Evolutionary conservation across 108 stramenopile genomes (phyloP).

Genomic region (Discostella stelligeroides): DNA sequence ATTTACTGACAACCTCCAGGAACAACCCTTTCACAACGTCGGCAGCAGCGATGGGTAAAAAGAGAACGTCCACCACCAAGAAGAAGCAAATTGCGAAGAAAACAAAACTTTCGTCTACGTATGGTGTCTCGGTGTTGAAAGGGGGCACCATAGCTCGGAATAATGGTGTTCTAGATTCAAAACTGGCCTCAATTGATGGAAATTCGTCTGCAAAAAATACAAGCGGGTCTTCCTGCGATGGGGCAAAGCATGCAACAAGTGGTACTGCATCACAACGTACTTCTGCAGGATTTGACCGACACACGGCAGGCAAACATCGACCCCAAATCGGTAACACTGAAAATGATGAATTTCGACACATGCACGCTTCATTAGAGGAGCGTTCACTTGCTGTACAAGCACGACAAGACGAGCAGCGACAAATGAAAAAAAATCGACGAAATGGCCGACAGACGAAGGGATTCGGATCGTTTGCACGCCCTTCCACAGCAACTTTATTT

Average conservation of each 20-base stretch:
- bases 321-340: conserved; percentile 8
- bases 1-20: not conserved
- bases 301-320: not conserved
- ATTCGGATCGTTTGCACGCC: conserved; percentile 27
- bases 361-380: conserved; percentile 48
- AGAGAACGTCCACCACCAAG: conserved; percentile 38
- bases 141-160: conserved; percentile 49
- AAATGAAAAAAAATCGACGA: conserved; percentile 20
- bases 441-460: conserved; percentile 33
- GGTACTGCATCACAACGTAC: not conserved
- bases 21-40: not conserved
- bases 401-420: conserved; percentile 31
- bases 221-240: not conserved
- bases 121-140: conserved; percentile 44
- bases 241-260: not conserved
- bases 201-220: conserved; percentile 14
- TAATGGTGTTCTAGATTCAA: conserved; percentile 32
- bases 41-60: conserved; percentile 40
- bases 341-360: conserved; percentile 41
- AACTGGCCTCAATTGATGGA: conserved; percentile 4
- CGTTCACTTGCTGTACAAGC: conserved; percentile 36
- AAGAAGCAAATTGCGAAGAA: conserved; percentile 45
- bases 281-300: not conserved
- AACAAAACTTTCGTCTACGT: conserved; percentile 38
- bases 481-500: conserved; percentile 9